Base-by-base conservation (phyloP, 1,284 basidiomycete species). In the Athelia psychrophila region DNA sequence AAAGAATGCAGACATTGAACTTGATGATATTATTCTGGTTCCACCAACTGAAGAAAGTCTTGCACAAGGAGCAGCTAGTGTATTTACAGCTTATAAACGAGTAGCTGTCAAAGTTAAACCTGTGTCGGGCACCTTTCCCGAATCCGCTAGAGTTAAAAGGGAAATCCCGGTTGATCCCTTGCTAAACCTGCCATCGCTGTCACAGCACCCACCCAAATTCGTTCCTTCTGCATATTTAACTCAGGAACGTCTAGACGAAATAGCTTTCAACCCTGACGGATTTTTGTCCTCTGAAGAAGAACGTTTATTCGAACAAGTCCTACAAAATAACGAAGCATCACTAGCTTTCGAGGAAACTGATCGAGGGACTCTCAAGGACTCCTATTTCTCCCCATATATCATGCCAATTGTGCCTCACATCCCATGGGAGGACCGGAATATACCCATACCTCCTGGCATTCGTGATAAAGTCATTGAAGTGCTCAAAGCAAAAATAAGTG, bases 301-400 rank as follows among this genome's bases (percentile, higher is more conserved):
- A 13, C 64, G 61, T 44, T 53, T 73, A 9, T 62, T 68, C 32
- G 40, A 56, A n/a, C 59, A 66, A 25, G 55, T 73, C 2, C 42
- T 72, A 22, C 27, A 46, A 9, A 35, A 64, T 0, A 67, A 71
- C 49, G 54, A 72, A 48, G 38, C 52, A 16, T 56, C 63, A 1
- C 27, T 73, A 1, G 64, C 71, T 0, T 76, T 66, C 51, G 59
- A 62, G 19, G 70, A 75, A 32, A 53, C 33, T 0, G 62, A 76
- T 3, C 49, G 66, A 16, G 71, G 72, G 1, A 67, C 59, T 0
- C 64, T 76, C 15, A 53, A 58, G 16, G 55, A 64, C 20, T 61
- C 66, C 8, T 75, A 72, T 51, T 75, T 75, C 57, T 56, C 63
- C n/a, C n/a, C n/a, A n/a, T n/a, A n/a, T n/a, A n/a, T n/a, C n/a